Conservation (phyloP, 768 basidiomycete species). For the Crepidotus variabilis region DNA sequence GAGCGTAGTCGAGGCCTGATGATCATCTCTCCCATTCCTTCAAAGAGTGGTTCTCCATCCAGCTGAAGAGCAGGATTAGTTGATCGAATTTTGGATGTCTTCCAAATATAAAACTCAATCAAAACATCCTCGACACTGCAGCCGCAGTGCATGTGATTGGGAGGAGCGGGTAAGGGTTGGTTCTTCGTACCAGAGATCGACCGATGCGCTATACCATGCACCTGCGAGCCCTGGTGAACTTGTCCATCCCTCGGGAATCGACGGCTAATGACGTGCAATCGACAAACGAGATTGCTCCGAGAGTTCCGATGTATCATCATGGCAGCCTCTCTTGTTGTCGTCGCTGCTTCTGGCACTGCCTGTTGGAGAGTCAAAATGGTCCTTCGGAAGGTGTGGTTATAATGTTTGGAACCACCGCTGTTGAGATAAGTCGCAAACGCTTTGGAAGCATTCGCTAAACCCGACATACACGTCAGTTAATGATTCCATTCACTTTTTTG, state of each 20-base stretch:
- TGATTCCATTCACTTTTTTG: background rate
- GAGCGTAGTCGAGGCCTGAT: too few species aligned
- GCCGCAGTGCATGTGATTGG: slow-evolving; percentile 8
- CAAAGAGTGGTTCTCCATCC: too few species aligned
- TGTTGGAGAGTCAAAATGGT: background rate
- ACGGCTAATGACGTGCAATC: background rate
- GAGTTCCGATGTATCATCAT: background rate
- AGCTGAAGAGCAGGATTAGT: background rate
- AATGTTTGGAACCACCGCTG: background rate
- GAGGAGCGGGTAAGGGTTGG: background rate
- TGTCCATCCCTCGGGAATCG: background rate
- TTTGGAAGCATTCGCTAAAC: background rate
- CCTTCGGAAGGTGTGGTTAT: background rate
- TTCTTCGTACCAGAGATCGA: background rate
- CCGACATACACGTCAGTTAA: background rate
- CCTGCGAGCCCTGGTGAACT: background rate
- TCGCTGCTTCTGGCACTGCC: background rate
- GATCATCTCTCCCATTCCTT: too few species aligned
- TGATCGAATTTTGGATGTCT: slow-evolving; percentile 1
- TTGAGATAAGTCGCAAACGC: background rate
- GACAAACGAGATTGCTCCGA: background rate
- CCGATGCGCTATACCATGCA: background rate
- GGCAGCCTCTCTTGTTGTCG: background rate
- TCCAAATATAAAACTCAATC: slow-evolving; percentile 10
- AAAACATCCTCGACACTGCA: slow-evolving; percentile 11